Base-by-base conservation (phyloP, 2,329 filamentous ascomycete genomes). In the Trichoderma sp. region DNA sequence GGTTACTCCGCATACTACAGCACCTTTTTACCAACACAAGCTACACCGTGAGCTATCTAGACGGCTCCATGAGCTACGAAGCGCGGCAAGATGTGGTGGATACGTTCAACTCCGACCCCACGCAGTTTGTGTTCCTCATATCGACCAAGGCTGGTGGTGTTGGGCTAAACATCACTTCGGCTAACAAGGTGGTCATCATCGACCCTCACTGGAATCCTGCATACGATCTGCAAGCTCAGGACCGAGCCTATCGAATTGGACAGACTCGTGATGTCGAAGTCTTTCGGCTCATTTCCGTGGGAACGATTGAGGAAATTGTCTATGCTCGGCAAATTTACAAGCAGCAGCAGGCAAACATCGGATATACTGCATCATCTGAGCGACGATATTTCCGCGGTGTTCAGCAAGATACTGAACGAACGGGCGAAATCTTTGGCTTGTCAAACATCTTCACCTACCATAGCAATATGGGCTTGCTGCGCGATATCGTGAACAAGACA, bases 301-400 rank as follows among this genome's bases (percentile, higher is more conserved):
- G 97, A 0, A 98, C 97, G 0, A 95, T 99, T 18, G 97, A 99
- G 82, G 97, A 99, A 83, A 97, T 98, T 72, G 95, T 98, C 8
- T 99, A 99, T 80, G 97, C 96, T 0, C 90, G 97, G 7, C 97
- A 99, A 81, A 97, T 99, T 53, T 99, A 99, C 88, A 99, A 99
- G 83, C 97, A 99, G 82, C 97, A 99, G 81, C 97, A 98, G 85
- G 96, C 97, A 31, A 98, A 98, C 81, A 98, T 99, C 75, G 97
- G 94, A 1, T 98, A 99, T 84, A 97, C 93, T 41, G 97, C 97
- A 0, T 97, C 94, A 0, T 93, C 92, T 6, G 97, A 99, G 83
- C 92, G 97, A 4, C 91, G 97, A 2, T 99, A 99, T 83, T 99
- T 99, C 86, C 95, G 93, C 79, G 97, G 97, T 56, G 94, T 98